Conservation (phyloP, 2,329 filamentous ascomycete species). For the Xylaria digitata region DNA sequence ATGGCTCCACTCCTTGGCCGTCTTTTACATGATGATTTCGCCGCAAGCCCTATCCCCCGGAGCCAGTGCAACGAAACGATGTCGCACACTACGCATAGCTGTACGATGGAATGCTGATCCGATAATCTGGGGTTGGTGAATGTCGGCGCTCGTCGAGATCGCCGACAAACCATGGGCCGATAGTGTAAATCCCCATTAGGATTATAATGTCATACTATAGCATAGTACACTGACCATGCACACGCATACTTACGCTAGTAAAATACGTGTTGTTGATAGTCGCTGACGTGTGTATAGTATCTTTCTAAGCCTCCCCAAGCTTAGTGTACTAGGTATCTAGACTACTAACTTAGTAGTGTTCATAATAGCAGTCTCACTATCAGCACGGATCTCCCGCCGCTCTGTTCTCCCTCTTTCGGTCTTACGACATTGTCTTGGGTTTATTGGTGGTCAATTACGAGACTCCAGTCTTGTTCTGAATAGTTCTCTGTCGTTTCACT, state of each 20-base stretch:
- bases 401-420: neutral
- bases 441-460: neutral
- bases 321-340: neutral
- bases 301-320: slow-evolving; percentile 9
- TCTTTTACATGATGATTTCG: neutral
- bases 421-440: slow-evolving; percentile 16
- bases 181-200: too few species aligned
- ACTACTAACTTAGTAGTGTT: too few species aligned
- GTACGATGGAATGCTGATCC: neutral
- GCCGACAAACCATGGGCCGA: neutral
- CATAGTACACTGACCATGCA: too few species aligned
- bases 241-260: too few species aligned
- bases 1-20: too few species aligned
- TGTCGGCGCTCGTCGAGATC: neutral
- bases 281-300: slow-evolving; percentile 6
- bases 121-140: neutral
- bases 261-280: too few species aligned
- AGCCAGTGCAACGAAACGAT: neutral
- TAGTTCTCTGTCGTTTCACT: neutral
- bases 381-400: slow-evolving; percentile 1
- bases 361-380: slow-evolving; percentile 24
- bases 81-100: too few species aligned
- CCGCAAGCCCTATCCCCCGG: neutral
- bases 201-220: too few species aligned
- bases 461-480: neutral